Conservation (phyloP, 2,329 filamentous ascomycete species). For the Microascus cirrosus region DNA sequence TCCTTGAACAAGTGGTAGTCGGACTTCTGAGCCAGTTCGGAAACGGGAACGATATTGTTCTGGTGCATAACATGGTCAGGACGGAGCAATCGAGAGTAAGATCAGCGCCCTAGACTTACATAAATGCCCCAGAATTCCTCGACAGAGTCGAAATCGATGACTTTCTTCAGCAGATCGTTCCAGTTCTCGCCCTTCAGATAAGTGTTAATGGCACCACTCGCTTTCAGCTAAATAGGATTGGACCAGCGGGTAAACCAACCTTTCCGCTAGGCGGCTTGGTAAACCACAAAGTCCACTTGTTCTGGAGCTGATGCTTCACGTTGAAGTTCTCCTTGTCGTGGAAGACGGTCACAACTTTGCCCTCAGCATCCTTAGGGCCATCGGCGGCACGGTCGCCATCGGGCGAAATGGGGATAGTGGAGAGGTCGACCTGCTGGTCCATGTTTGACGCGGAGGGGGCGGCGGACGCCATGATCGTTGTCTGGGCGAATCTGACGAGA, state of each 20-base stretch:
- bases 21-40: conserved; percentile 91
- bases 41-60: conserved; percentile 98
- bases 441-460: conserved; percentile 18
- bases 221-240: not conserved
- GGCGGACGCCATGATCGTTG: conserved; percentile 20
- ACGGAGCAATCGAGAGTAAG: not conserved
- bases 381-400: conserved; percentile 41
- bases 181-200: conserved; percentile 77
- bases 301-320: conserved; percentile 95
- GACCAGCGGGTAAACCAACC: conserved; percentile 36
- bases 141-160: conserved; percentile 96
- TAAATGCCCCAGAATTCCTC: conserved; percentile 99
- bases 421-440: conserved; percentile 52
- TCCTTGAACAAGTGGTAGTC: conserved; percentile 99
- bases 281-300: conserved; percentile 99
- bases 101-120: conserved; percentile 45
- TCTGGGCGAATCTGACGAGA: not conserved
- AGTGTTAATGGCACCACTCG: conserved; percentile 11
- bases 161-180: conserved; percentile 95
- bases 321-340: conserved; percentile 99
- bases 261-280: conserved; percentile 95
- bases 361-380: conserved; percentile 28
- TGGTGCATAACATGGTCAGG: conserved; percentile 22
- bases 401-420: conserved; percentile 57
- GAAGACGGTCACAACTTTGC: conserved; percentile 81